Evolutionary conservation across 164 flowering plant species (phyloP), one percentile per base, ranked within the genome.

Genomic region (Nymphaea thermarum): DNA sequence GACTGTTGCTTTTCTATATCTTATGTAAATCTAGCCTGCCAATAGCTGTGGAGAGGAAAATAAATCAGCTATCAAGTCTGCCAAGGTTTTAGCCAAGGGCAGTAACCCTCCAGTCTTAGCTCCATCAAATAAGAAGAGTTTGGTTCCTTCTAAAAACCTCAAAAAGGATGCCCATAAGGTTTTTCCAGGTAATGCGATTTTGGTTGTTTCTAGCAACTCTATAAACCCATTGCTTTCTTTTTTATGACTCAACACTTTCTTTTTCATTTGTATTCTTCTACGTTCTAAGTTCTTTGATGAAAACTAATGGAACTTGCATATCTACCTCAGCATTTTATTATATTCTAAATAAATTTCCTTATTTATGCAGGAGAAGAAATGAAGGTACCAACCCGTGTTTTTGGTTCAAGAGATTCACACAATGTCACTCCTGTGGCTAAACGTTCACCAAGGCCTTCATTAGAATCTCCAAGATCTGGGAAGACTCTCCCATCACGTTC

Each of bases 111-210:
- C 81, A 42, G 69, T 74, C 65, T 66, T 84, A 55, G 25, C 82
- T 68, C 63, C 78, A 74, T 68, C 80, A 66, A 70, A 83, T 18
- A 91, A 85, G 76, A 82, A 85, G 77, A 76, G 72, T 60, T 78
- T 87, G 44, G 8, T 80, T 16, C 83, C 77, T 72, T 67, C 78
- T 64, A 76, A 71, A 44, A 77, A 70, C 70, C 66, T 68, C 68
- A 81, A 77, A 77, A 17, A 65, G 43, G 89, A 68, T 51, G 73
- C 68, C 64, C 65, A 70, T 11, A 84, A 80, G 75, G 67, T 71
- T 66, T 60, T 71, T 17, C 16, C 53, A 5, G 80, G 87, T 81
- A 72, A 71, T 51, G 57, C 57, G 2, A 51, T 15, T 25, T 25
- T 25, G 36, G 1, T 25, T 25, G 36, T 25, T 25, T 25, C 36